phyloP scores from a whole-genome alignment of 192 early-diverging fungal species.

The Rhizophagus clarus region DNA sequence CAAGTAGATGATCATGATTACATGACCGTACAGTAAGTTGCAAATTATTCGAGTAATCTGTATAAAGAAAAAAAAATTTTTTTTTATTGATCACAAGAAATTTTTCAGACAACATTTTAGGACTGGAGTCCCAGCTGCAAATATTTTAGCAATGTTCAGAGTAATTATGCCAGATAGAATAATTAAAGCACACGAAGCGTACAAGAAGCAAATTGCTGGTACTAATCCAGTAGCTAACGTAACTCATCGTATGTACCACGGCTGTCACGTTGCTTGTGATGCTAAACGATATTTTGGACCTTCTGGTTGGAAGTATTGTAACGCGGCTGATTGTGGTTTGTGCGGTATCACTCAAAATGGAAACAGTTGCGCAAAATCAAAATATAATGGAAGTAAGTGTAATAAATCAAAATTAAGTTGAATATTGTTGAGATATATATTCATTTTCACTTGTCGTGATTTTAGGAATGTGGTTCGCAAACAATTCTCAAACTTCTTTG shows the following conservation, averaged over 20 bases:
- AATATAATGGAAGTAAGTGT: background rate
- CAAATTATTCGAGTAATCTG: too few relatives aligned
- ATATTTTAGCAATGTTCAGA: background rate
- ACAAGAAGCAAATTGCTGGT: constrained; percentile 1
- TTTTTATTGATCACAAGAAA: background rate
- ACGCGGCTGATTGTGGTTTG: background rate
- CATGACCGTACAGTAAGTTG: background rate
- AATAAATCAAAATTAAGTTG: background rate
- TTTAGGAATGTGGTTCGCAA: constrained; percentile 22
- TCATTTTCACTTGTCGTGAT: background rate
- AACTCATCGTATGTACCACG: constrained; percentile 18
- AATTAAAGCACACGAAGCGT: constrained; percentile 17
- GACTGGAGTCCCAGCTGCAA: background rate
- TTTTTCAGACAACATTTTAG: background rate
- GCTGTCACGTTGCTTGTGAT: background rate
- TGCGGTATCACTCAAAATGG: constrained; percentile 14
- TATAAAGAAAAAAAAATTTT: too few relatives aligned
- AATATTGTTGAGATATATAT: background rate
- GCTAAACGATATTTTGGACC: background rate
- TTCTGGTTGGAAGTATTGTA: background rate
- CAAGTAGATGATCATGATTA: background rate
- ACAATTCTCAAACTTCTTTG: background rate
- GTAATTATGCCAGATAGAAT: constrained; percentile 1
- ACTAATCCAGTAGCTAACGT: background rate
- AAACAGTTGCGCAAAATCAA: background rate